Evolutionary conservation across 2,329 filamentous ascomycete genomes (phyloP), one percentile per base, ranked within the genome.

Genomic region (Akanthomyces dipterigenus): DNA sequence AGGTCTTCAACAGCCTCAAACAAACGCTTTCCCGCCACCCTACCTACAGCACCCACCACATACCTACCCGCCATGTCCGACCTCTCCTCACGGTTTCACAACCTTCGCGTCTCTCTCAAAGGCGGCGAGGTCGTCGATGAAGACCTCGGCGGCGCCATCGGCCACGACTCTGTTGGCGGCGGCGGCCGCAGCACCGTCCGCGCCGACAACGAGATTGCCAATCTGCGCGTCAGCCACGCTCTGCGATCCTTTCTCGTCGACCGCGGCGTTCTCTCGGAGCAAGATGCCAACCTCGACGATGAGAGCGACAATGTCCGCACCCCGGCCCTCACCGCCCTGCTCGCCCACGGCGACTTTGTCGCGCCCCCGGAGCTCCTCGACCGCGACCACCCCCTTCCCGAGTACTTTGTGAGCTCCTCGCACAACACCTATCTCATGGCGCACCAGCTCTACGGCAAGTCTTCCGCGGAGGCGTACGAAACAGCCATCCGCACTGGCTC

Each of bases 381-480:
- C 67, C 76, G 83, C 61, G 82, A 80, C 12, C 77, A 84, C 64
- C 82, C 86, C 1, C 73, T 90, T 24, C 82, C 86, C 1, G 85
- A 89, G 65, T 90, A 90, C 72, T 90, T 86, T 68, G 84, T 90
- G 73, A 88, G 84, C 72, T 88, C 86, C 4, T 88, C 84, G 65
- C 88, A 90, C 75, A 90, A 90, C 72, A 90, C 88, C 0, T 90
- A 90, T 67, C 76, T 90, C 28, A 77, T 86, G 67, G 87, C 86
- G 0, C 85, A 90, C 70, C 88, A 90, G 73, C 81, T 90, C 2
- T 87, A 80, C 66, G 88, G 88, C 5, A 76, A 76, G 24, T 88
- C 85, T 1, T 83, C 82, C 3, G 84, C 85, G 8, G 75, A 78
- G 4, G 87, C 85, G 0, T 90, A 90, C 68, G 80, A 86, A 67